These are phyloP conservation scores for Pseudomicrostroma phylloplanum DNA, from an alignment of 1,284 basidiomycete genomes.

Conservation along the genomic window DNA sequence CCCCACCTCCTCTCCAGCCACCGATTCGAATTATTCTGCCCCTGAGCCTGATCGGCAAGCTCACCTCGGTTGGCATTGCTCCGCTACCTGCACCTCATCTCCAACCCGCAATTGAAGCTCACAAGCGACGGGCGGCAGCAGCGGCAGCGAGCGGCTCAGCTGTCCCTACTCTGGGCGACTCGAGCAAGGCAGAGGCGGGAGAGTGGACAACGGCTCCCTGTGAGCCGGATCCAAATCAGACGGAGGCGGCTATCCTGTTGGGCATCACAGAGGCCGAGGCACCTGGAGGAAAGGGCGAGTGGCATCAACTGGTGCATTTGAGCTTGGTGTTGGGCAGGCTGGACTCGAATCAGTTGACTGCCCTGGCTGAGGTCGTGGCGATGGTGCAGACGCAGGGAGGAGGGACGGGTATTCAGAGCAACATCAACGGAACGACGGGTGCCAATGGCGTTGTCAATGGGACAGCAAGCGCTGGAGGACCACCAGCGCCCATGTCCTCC, in stretches of 20 bases:
- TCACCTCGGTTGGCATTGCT: constrained; percentile 40
- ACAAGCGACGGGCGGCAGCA: constrained; percentile 8
- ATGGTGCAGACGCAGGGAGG: not conserved
- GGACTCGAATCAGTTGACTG: not conserved
- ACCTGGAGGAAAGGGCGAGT: not conserved
- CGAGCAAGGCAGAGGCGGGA: not conserved
- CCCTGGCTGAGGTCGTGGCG: not conserved
- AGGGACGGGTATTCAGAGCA: no score
- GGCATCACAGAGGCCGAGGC: constrained; percentile 36
- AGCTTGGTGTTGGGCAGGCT: not conserved
- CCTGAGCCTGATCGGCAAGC: constrained; percentile 31
- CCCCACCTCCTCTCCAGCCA: constrained; percentile 18
- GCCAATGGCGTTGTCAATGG: no score
- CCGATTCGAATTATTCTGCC: constrained; percentile 47
- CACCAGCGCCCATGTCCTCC: no score
- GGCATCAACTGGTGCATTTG: constrained; percentile 2
- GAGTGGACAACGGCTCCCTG: constrained; percentile 25
- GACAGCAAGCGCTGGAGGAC: no score
- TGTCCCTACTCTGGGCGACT: not conserved
- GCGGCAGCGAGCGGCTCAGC: not conserved
- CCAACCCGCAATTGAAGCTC: constrained; percentile 15
- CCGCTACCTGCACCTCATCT: constrained; percentile 41
- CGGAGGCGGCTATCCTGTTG: constrained; percentile 39
- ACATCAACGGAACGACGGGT: no score
- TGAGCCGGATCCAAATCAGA: constrained; percentile 33